phyloP scores from a whole-genome alignment of 2,329 filamentous ascomycete genomes.

The Exophiala alcalophila region DNA sequence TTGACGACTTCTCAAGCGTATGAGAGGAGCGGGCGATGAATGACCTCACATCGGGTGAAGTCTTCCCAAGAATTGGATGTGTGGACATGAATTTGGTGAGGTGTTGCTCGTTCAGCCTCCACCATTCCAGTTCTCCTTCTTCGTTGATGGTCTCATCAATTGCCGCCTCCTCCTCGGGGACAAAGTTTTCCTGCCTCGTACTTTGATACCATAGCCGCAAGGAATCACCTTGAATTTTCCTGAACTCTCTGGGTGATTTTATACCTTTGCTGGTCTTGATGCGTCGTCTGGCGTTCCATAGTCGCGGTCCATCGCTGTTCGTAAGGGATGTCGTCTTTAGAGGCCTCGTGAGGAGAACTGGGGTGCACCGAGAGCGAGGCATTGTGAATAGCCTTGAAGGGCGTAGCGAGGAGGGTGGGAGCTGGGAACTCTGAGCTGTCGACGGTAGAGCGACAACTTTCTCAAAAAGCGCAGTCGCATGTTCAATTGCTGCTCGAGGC shows the following conservation, averaged over 20 bases:
- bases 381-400: no score
- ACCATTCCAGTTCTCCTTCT: conserved; percentile 20
- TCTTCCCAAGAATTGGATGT: conserved; percentile 10
- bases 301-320: conserved; percentile 17
- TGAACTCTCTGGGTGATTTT: no score
- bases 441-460: no score
- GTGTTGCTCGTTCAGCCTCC: conserved; percentile 25
- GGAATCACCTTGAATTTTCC: no score
- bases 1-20: conserved; percentile 7
- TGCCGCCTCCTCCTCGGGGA: conserved; percentile 3
- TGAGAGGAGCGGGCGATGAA: conserved; percentile 17
- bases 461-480: no score
- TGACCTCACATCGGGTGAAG: conserved; percentile 21
- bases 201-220: no score
- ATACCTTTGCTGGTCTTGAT: conserved; percentile 23
- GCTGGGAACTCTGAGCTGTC: no score
- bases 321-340: not conserved
- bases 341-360: conserved; percentile 15
- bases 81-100: conserved; percentile 28
- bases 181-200: no score
- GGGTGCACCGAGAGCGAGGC: conserved; percentile 21
- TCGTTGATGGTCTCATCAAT: conserved; percentile 1
- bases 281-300: conserved; percentile 30
- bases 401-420: no score
- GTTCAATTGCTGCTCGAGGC: no score